Conservation (phyloP, 306 rosid genomes). For the Fagus crenata region DNA sequence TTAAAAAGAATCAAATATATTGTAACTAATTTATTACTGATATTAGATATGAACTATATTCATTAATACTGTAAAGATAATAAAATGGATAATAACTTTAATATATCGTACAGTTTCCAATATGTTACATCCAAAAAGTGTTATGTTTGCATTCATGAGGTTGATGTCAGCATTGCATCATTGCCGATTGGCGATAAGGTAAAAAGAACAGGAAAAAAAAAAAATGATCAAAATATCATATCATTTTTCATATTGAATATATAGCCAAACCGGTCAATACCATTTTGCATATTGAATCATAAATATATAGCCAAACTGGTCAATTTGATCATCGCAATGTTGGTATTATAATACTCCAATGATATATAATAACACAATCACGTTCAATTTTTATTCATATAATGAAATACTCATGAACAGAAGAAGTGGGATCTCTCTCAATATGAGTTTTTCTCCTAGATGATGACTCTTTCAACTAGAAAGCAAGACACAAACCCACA, state of each 20-base stretch:
- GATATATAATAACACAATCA: constrained; percentile 44
- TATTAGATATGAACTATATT: too few species aligned
- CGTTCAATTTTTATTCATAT: constrained; percentile 27
- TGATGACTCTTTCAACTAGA: constrained; percentile 25
- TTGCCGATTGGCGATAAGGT: neutral
- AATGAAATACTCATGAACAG: constrained; percentile 25
- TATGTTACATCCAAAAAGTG: neutral
- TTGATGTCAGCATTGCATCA: neutral
- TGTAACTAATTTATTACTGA: too few species aligned
- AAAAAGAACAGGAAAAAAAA: neutral
- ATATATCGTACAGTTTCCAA: too few species aligned
- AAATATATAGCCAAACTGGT: neutral
- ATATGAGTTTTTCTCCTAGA: constrained; percentile 26
- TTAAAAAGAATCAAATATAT: too few species aligned
- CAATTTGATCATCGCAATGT: constrained; percentile 3
- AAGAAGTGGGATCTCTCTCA: constrained; percentile 27
- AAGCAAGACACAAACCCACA: constrained; percentile 23
- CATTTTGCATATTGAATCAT: neutral
- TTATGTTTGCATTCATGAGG: neutral
- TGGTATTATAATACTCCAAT: constrained; percentile 6
- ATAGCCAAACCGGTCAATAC: neutral
- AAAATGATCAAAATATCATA: neutral
- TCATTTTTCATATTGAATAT: neutral
- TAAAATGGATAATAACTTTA: too few species aligned
- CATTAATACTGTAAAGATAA: too few species aligned